Evolutionary conservation across 2,329 filamentous ascomycete species (phyloP), one percentile per base, ranked within the genome.

Genomic region (Xylaria arbuscula): DNA sequence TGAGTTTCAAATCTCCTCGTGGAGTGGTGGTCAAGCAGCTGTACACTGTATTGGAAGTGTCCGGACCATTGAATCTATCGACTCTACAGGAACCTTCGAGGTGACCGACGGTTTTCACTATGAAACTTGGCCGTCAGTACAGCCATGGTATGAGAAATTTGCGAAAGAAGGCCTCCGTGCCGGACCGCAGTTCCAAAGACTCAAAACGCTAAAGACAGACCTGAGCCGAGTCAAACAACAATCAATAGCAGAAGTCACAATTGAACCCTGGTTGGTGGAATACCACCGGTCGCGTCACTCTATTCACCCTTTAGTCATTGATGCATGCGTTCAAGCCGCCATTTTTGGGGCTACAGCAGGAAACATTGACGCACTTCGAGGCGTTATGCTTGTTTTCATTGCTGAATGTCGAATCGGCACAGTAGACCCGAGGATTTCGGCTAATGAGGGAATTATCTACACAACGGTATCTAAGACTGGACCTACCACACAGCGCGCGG

Each of bases 1-100:
- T 22, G 72, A 74, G 9, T 74, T 73, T 47, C 54, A 47, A 15
- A 55, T 74, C 5, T 71, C 68, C 2, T 74, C 72, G 0, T 61
- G 60, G 58, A 45, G 36, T 1, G 38, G 59, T 2, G 64, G 64
- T 24, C 38, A 66, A 6, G 45, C 66, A 0, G 69, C 63, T 1
- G 13, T 66, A 2, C 72, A 73, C 47, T 72, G 70, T 28, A 47
- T 59, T 0, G 72, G 70, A 1, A 68, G 62, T 11, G 66, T 73
- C 17, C 58, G 67, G 1, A 13, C 63, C 24, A 13, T 53, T 13
- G 51, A 55, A 13, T 38, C 32, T 6, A 9, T 19, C n/a, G n/a
- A n/a, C n/a, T 13, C 32, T 55, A 10, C 51, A 22, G 17, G 5
- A 36, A 9, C 1, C 51, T 6, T 10, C 15, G 22, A 11, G 15